Conservation (phyloP, 306 rosid genomes). For the Arachis stenosperma region DNA sequence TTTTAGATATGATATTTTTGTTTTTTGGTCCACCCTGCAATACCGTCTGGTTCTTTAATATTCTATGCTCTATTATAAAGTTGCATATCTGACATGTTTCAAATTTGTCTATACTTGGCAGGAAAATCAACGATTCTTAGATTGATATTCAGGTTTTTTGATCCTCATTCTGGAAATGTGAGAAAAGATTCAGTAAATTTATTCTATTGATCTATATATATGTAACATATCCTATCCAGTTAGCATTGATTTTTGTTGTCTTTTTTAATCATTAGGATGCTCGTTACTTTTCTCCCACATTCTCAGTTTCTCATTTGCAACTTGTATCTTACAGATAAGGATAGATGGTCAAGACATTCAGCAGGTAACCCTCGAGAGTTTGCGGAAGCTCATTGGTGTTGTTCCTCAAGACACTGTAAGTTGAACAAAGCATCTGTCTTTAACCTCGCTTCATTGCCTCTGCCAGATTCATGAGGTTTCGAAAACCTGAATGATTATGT, state of each 20-base stretch:
- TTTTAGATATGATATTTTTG: conserved; percentile 23
- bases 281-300: conserved; percentile 2
- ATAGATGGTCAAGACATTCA: conserved; percentile 87
- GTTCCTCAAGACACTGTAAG: conserved; percentile 98
- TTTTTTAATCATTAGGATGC: conserved; percentile 17
- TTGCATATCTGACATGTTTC: conserved; percentile 39
- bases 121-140: conserved; percentile 97
- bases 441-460: conserved; percentile 4
- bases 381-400: conserved; percentile 84
- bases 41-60: conserved; percentile 16
- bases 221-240: conserved; percentile 2
- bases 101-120: conserved; percentile 56
- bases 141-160: conserved; percentile 92
- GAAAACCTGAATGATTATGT: conserved; percentile 43
- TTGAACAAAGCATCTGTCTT: conserved; percentile 37
- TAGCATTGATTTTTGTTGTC: conserved; percentile 8
- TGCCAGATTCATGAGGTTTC: conserved; percentile 37
- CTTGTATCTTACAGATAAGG: conserved; percentile 60
- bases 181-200: conserved; percentile 51
- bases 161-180: conserved; percentile 89
- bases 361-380: conserved; percentile 80
- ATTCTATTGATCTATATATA: conserved; percentile 28
- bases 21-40: background rate
- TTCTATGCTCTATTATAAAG: conserved; percentile 17
- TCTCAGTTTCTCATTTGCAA: conserved; percentile 28